These are phyloP conservation scores for Vigna unguiculata DNA, from an alignment of 306 rosid genomes.

Conservation along the genomic window DNA sequence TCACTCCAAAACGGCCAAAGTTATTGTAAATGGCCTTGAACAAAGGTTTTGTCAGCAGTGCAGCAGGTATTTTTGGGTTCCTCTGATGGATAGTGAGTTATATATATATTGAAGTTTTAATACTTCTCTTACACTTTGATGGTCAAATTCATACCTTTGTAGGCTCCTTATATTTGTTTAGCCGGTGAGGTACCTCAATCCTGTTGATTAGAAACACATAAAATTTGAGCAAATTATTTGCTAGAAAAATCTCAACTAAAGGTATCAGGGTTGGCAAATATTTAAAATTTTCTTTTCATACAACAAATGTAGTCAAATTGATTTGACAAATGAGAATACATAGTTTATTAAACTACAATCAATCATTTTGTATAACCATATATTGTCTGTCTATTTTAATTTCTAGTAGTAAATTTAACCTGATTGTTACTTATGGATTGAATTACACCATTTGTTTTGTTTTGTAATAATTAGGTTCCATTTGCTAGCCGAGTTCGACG, in stretches of 20 bases:
- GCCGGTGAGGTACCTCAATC: background rate
- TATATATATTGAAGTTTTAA: background rate
- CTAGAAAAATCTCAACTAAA: background rate
- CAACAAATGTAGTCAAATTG: conserved; percentile 10
- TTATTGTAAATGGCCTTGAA: conserved; percentile 77
- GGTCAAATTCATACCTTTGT: conserved; percentile 24
- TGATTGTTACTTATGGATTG: conserved; percentile 24
- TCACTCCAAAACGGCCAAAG: conserved; percentile 83
- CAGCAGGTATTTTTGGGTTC: conserved; percentile 64
- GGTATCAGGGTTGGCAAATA: background rate
- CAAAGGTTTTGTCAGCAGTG: conserved; percentile 94
- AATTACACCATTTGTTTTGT: conserved; percentile 20
- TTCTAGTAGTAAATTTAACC: conserved; percentile 24
- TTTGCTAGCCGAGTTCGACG: conserved; percentile 77
- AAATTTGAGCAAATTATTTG: background rate
- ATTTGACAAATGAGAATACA: conserved; percentile 4
- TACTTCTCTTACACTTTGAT: conserved; percentile 11
- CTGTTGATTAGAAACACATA: background rate
- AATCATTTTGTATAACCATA: conserved; percentile 12
- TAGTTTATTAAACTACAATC: conserved; percentile 8
- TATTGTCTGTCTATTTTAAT: conserved; percentile 14
- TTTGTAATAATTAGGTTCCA: conserved; percentile 72
- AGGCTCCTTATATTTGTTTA: conserved; percentile 37
- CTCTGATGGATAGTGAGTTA: background rate
- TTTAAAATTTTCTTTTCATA: conserved; percentile 19